phyloP scores from a whole-genome alignment of 768 basidiomycete species.

The Hericium erinaceus region DNA sequence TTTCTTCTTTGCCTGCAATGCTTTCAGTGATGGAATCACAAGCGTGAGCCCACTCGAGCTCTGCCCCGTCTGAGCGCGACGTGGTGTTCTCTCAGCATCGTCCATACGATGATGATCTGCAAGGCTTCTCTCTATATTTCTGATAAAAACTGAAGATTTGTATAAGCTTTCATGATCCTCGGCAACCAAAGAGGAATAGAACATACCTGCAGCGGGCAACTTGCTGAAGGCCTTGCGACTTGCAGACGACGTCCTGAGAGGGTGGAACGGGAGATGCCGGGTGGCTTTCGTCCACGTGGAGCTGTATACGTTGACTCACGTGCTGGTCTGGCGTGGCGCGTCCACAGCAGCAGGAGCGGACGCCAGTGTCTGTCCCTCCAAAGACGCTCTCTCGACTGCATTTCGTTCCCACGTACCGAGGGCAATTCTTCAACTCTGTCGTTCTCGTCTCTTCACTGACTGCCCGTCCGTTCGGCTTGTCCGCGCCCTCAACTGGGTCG shows the following conservation, averaged over 20 bases:
- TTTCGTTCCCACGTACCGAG: too few species aligned
- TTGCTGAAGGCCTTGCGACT: too few species aligned
- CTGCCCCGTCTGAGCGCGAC: slow-evolving; percentile 1
- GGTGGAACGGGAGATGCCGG: background rate
- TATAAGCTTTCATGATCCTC: too few species aligned
- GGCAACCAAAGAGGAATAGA: background rate
- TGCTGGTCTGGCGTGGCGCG: background rate
- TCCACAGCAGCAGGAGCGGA: too few species aligned
- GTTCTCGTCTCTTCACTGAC: too few species aligned
- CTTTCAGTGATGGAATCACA: slow-evolving; percentile 58
- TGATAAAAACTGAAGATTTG: too few species aligned
- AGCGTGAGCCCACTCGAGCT: slow-evolving; percentile 46
- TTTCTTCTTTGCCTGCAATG: slow-evolving; percentile 41
- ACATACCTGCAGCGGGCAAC: background rate
- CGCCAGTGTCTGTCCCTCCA: too few species aligned
- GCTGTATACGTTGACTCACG: background rate
- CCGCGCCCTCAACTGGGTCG: too few species aligned
- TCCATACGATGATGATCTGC: background rate
- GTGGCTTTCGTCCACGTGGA: background rate
- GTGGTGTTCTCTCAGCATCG: slow-evolving; percentile 2
- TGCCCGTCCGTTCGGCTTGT: too few species aligned
- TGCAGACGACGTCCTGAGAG: background rate
- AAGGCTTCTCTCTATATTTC: too few species aligned
- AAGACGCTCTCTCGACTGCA: too few species aligned
- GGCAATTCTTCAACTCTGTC: too few species aligned